Evolutionary conservation across 2,329 filamentous ascomycete species (phyloP).

Genomic region (Curvularia sp.): DNA sequence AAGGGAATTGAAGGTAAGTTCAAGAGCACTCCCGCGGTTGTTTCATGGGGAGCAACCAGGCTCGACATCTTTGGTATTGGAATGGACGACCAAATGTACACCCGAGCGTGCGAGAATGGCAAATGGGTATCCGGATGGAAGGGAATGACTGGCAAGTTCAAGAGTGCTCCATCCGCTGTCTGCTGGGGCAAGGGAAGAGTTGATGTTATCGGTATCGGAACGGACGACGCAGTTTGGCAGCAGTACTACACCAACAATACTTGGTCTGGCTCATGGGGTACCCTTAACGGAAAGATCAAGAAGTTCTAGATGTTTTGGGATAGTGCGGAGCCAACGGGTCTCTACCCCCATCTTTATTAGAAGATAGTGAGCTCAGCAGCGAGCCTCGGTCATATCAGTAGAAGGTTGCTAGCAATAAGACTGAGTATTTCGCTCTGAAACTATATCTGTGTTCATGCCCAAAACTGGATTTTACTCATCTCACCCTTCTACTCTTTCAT

Average conservation of each 20-base stretch:
- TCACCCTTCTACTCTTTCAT: too few relatives aligned
- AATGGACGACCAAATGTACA: not conserved
- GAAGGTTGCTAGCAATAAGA: not conserved
- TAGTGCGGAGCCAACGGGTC: not conserved
- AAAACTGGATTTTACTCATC: too few relatives aligned
- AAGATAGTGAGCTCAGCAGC: not conserved
- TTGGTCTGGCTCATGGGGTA: not conserved
- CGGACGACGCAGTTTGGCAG: not conserved
- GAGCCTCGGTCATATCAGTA: not conserved
- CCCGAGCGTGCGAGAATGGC: not conserved
- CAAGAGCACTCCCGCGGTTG: not conserved
- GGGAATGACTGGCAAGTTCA: not conserved
- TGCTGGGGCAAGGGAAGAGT: not conserved
- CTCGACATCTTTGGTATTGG: not conserved
- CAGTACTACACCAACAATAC: not conserved
- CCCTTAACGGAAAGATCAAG: not conserved
- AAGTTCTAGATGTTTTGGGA: not conserved
- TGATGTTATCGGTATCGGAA: not conserved
- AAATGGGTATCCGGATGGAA: not conserved
- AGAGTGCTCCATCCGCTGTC: not conserved
- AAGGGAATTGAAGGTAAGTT: not conserved
- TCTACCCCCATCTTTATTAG: not conserved
- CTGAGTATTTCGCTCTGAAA: not conserved
- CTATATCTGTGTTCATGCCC: too few relatives aligned
- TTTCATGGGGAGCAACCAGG: not conserved